Evolutionary conservation across 2,329 filamentous ascomycete species (phyloP).

Genomic region (Pezicula neosporulosa): DNA sequence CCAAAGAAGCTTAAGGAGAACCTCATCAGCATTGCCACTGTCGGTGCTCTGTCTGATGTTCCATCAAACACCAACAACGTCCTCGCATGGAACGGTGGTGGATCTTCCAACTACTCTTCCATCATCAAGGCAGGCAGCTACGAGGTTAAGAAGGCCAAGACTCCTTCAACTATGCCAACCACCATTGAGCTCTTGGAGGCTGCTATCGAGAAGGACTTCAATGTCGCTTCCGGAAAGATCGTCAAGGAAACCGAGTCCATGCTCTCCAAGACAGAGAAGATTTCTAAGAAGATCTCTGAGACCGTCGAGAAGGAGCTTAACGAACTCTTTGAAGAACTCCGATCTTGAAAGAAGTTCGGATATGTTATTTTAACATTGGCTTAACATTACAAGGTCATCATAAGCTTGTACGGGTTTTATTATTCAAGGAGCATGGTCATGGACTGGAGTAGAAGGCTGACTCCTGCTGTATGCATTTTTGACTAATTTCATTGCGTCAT

Average conservation of each 20-base stretch:
- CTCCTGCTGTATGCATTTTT: slow-evolving; percentile 26
- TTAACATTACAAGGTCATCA: slow-evolving; percentile 1
- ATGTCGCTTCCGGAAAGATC: slow-evolving; percentile 54
- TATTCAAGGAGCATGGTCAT: slow-evolving; percentile 24
- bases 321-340: slow-evolving; percentile 52
- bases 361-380: background rate
- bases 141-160: slow-evolving; percentile 47
- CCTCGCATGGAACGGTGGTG: slow-evolving; percentile 98
- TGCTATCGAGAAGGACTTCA: slow-evolving; percentile 53
- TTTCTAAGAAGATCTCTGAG: slow-evolving; percentile 61
- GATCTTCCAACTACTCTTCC: slow-evolving; percentile 82
- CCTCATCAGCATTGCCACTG: slow-evolving; percentile 79
- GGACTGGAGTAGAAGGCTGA: slow-evolving; percentile 23
- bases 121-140: slow-evolving; percentile 76
- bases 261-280: slow-evolving; percentile 54
- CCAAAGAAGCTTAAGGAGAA: slow-evolving; percentile 92
- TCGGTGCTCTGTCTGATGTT: slow-evolving; percentile 74
- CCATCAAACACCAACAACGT: slow-evolving; percentile 87
- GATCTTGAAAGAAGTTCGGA: slow-evolving; percentile 17
- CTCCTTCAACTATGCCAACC: slow-evolving; percentile 41
- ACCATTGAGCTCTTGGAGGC: slow-evolving; percentile 59
- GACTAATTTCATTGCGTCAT: slow-evolving; percentile 24
- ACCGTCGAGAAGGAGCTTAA: slow-evolving; percentile 59
- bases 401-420: slow-evolving; percentile 12
- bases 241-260: slow-evolving; percentile 50